Conservation (phyloP, 83 land plant genomes). For the Picea abies region DNA sequence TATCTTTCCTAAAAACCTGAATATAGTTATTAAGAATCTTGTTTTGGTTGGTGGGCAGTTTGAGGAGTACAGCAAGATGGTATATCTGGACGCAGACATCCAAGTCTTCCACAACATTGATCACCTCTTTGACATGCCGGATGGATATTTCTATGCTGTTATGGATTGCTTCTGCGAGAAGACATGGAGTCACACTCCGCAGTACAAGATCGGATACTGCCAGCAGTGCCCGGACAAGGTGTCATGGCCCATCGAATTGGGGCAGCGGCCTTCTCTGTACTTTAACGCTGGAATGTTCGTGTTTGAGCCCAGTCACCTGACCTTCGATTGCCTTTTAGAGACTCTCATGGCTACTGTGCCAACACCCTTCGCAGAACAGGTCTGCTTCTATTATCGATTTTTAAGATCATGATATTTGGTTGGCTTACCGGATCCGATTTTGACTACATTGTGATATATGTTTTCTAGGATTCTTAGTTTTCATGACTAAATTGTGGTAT, state of each 20-base stretch:
- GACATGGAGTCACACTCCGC: conserved; percentile 44
- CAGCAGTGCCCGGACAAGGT: conserved; percentile 75
- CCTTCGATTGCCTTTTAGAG: conserved; percentile 36
- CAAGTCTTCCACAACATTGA: conserved; percentile 74
- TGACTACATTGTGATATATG: no score
- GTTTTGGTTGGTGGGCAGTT: conserved; percentile 1
- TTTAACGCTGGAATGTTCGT: conserved; percentile 90
- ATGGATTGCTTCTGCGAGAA: conserved; percentile 16
- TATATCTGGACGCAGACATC: conserved; percentile 58
- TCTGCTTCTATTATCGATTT: background rate
- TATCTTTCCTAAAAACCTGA: no score
- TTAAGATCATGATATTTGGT: no score
- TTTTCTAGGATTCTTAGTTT: background rate
- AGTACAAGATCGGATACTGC: conserved; percentile 55
- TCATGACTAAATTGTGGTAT: conserved; percentile 29
- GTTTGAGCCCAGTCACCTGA: conserved; percentile 49
- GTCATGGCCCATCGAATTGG: conserved; percentile 54
- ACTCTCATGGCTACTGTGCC: conserved; percentile 46
- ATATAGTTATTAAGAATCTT: no score
- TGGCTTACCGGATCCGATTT: no score
- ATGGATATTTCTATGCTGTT: conserved; percentile 15
- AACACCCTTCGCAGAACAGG: conserved; percentile 84
- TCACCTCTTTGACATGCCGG: background rate
- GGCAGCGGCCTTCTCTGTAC: conserved; percentile 53
- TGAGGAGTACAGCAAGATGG: conserved; percentile 32